Conservation (phyloP, 768 basidiomycete genomes). For the Suillus subaureus region DNA sequence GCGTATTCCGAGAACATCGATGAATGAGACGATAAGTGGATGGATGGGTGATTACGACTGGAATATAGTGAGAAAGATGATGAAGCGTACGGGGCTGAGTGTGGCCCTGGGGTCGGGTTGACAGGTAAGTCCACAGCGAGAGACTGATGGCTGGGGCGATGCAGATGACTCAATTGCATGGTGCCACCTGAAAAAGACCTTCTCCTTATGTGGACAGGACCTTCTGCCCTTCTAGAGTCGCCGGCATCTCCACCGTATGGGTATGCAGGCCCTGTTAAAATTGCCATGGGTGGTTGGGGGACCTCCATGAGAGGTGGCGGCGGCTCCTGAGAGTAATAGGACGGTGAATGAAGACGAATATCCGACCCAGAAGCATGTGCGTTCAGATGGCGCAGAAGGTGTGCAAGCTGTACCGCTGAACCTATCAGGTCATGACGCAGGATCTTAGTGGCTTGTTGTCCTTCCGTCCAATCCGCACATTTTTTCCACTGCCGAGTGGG, state of each 20-base stretch:
- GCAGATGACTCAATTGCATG: constrained; percentile 12
- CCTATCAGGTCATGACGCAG: constrained; percentile 69
- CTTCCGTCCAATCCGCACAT: constrained; percentile 79
- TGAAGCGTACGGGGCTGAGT: constrained; percentile 14
- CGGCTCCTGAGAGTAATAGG: constrained; percentile 34
- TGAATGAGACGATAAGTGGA: constrained; percentile 14
- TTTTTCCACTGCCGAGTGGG: constrained; percentile 55
- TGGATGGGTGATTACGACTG: constrained; percentile 7
- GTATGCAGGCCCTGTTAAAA: constrained; percentile 31
- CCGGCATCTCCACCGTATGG: constrained; percentile 29
- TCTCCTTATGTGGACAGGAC: constrained; percentile 25
- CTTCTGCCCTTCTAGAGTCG: constrained; percentile 21
- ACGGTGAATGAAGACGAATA: constrained; percentile 39
- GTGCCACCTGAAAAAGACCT: constrained; percentile 31
- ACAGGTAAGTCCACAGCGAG: constrained; percentile 13
- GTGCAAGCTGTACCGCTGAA: constrained; percentile 58
- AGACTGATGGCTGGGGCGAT: constrained; percentile 17
- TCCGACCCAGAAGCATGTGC: constrained; percentile 34
- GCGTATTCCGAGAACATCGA: constrained; percentile 21
- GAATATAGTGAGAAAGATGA: constrained; percentile 21
- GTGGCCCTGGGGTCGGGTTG: constrained; percentile 14
- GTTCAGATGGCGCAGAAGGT: constrained; percentile 53
- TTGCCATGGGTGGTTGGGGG: constrained; percentile 41
- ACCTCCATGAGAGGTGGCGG: constrained; percentile 39
- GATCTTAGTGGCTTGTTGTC: constrained; percentile 63